Conservation (phyloP, 148 eudicot genomes). For the Rhododendron williamsianum region DNA sequence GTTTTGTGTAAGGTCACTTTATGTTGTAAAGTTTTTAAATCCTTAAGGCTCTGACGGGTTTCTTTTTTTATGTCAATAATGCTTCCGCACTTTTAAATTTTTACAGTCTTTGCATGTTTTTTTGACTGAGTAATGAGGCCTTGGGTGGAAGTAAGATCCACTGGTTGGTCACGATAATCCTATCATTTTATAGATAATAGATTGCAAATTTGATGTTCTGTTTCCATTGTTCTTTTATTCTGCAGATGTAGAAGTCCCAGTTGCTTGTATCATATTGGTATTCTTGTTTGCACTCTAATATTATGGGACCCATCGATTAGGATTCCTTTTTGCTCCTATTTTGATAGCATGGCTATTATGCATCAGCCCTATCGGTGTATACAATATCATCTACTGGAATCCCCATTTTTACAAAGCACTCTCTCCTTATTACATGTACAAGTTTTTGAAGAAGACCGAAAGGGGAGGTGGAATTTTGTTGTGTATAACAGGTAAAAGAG, state of each 20-base stretch:
- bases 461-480: slow-evolving; percentile 83
- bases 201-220: too few relatives aligned
- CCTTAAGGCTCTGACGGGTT: too few relatives aligned
- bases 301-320: slow-evolving; percentile 81
- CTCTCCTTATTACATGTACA: slow-evolving; percentile 95
- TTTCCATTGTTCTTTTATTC: neutral
- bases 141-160: too few relatives aligned
- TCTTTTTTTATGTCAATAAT: too few relatives aligned
- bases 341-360: slow-evolving; percentile 83
- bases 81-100: too few relatives aligned
- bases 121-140: too few relatives aligned
- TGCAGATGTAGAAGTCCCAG: slow-evolving; percentile 89
- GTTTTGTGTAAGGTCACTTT: too few relatives aligned
- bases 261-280: slow-evolving; percentile 52
- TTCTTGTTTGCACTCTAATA: slow-evolving; percentile 79
- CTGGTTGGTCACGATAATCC: too few relatives aligned
- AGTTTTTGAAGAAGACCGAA: slow-evolving; percentile 78
- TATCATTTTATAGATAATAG: too few relatives aligned
- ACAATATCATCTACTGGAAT: slow-evolving; percentile 82
- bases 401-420: slow-evolving; percentile 77
- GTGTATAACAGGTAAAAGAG: slow-evolving; percentile 69
- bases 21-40: too few relatives aligned
- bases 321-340: slow-evolving; percentile 87
- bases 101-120: too few relatives aligned
- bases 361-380: slow-evolving; percentile 84